phyloP scores from a whole-genome alignment of 257 asterid species.

The Ilex aquifolium region DNA sequence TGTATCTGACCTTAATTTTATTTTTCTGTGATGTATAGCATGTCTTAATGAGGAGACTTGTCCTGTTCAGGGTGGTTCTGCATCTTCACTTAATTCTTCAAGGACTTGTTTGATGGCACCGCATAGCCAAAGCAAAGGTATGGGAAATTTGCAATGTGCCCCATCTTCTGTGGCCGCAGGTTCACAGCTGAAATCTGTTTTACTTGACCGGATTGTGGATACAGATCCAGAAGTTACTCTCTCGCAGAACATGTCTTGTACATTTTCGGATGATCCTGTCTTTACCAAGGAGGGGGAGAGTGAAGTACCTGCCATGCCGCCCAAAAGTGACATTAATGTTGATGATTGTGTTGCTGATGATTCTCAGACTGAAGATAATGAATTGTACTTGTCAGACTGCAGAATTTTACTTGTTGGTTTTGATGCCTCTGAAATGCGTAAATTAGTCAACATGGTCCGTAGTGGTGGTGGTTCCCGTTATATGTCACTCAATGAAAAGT shows the following conservation, averaged over 20 bases:
- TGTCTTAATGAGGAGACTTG: conserved; percentile 87
- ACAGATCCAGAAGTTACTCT: conserved; percentile 39
- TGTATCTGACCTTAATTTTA: conserved; percentile 23
- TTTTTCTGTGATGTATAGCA: conserved; percentile 41
- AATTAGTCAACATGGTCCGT: conserved; percentile 83
- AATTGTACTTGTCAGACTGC: conserved; percentile 86
- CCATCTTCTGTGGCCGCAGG: conserved; percentile 45
- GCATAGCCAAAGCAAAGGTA: conserved; percentile 48
- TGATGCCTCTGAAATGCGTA: conserved; percentile 71
- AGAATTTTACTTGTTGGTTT: conserved; percentile 83
- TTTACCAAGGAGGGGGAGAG: conserved; percentile 26
- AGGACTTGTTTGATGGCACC: conserved; percentile 37
- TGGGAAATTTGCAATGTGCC: conserved; percentile 38
- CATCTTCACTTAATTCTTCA: conserved; percentile 36
- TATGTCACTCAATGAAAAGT: conserved; percentile 66
- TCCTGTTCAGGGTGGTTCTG: conserved; percentile 54
- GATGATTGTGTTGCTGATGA: conserved; percentile 65
- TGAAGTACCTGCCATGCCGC: conserved; percentile 36
- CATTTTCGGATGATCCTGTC: conserved; percentile 43
- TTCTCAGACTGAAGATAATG: conserved; percentile 78
- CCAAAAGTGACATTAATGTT: conserved; percentile 27
- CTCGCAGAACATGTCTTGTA: conserved; percentile 25
- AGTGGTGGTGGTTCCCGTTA: conserved; percentile 97
- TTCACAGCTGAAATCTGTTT: conserved; percentile 40
- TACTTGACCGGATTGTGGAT: conserved; percentile 37